A percentile compares a stretch with the other conserved stretches of the same genome.
Conservation (phyloP, 192 early-diverging fungal genomes). For the Ramicandelaber brevisporus region DNA sequence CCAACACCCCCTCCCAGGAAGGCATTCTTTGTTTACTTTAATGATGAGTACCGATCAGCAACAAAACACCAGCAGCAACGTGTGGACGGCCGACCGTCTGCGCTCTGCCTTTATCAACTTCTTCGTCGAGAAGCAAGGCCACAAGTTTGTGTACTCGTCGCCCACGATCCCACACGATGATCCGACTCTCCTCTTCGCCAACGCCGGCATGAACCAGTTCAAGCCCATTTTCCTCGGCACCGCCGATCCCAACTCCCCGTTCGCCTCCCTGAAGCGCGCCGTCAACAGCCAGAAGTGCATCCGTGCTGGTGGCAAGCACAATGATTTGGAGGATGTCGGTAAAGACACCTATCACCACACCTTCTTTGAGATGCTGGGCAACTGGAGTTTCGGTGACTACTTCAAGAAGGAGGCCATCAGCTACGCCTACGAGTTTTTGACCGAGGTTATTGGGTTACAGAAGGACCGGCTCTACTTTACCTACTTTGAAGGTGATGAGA, state of each 20-base stretch:
- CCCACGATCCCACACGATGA: constrained; percentile 86
- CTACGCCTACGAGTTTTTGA: constrained; percentile 83
- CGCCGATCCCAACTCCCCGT: constrained; percentile 75
- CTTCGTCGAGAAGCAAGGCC: constrained; percentile 41
- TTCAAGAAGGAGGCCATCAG: constrained; percentile 90
- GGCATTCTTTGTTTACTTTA: no score
- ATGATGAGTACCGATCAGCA: no score
- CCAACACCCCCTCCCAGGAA: no score
- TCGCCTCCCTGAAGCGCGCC: constrained; percentile 75
- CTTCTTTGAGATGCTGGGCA: constrained; percentile 99
- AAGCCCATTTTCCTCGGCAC: constrained; percentile 94
- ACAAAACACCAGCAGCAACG: constrained; percentile 3
- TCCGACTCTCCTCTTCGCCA: constrained; percentile 86
- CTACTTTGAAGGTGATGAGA: constrained; percentile 83
- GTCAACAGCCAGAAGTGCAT: constrained; percentile 97
- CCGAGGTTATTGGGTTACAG: constrained; percentile 51
- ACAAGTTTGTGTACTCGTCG: constrained; percentile 64
- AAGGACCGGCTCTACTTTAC: constrained; percentile 83
- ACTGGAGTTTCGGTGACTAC: constrained; percentile 99
- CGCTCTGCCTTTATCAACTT: constrained; percentile 73
- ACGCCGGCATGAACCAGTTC: constrained; percentile 97
- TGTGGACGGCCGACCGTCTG: constrained; percentile 59
- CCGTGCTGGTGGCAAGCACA: constrained; percentile 98
- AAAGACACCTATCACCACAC: constrained; percentile 98
- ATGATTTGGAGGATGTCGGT: constrained; percentile 96